Conservation (phyloP, 352 stramenopile genomes). For the Globisporangium nodosum region DNA sequence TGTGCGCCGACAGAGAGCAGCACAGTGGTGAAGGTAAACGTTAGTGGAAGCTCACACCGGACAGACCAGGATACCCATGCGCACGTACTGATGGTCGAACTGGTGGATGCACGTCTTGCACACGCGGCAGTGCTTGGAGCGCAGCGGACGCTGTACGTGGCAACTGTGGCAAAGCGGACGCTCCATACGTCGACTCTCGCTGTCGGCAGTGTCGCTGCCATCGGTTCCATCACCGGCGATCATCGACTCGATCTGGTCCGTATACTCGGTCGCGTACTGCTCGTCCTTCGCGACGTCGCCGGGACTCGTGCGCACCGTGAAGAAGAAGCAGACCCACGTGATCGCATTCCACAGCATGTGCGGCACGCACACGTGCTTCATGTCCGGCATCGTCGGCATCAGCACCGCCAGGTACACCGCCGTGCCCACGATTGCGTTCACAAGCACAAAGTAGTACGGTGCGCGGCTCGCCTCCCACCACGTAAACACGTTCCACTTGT, state of each 20-base stretch:
- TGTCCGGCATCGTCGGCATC: constrained; percentile 50
- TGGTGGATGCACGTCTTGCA: constrained; percentile 93
- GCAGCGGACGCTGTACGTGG: constrained; percentile 64
- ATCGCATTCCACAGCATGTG: constrained; percentile 55
- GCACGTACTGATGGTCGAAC: constrained; percentile 96
- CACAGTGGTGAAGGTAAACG: no score
- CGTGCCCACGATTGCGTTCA: constrained; percentile 35
- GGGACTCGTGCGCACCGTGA: constrained; percentile 49
- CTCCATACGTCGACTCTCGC: constrained; percentile 47
- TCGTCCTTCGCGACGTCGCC: constrained; percentile 38
- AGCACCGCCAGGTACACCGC: constrained; percentile 48
- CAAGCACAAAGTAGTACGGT: constrained; percentile 66
- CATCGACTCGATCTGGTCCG: constrained; percentile 46
- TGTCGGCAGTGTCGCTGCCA: neutral
- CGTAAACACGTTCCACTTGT: constrained; percentile 58
- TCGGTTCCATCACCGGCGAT: constrained; percentile 18
- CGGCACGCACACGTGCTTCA: constrained; percentile 46
- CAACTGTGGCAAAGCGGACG: constrained; percentile 81
- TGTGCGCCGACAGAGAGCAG: neutral
- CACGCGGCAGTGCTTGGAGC: constrained; percentile 86
- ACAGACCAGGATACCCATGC: constrained; percentile 79
- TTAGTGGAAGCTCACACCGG: constrained; percentile 25
- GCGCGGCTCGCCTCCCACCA: constrained; percentile 54
- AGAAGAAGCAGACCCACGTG: constrained; percentile 64
- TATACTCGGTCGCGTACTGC: constrained; percentile 42